Base-by-base conservation (phyloP, 2,329 filamentous ascomycete species). In the Hypomyces perniciosus region DNA sequence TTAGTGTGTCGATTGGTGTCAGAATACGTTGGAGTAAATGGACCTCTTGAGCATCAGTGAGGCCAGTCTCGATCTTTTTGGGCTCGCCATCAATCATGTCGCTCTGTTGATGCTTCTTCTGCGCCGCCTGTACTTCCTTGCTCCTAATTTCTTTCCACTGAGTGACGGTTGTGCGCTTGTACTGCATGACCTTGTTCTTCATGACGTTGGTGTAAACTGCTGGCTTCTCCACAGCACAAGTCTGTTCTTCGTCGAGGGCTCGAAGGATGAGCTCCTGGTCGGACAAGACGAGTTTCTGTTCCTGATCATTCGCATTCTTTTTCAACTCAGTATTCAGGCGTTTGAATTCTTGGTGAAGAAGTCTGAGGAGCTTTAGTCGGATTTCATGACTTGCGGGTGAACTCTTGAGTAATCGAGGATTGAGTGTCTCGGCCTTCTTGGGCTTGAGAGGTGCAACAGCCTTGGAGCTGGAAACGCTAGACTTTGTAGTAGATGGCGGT, bases 171-270 rank as follows among this genome's bases (percentile, higher is more conserved):
- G 95, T 91, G 55, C 85, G 86, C 62, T 86, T 89, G 63, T 90
- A 83, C 40, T 77, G 76, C 59, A 86, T 78, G 52, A 97, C 85
- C 33, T 83, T 83, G 57, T 90, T 87, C 63, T 91, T 95, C 65
- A 97, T 82, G 28, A 90, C 74, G 60, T 95, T 96, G 6, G 79
- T 74, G 62, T 99, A 99, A 29, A 97, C 81, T 0, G 78, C 69
- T 1, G 78, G 71, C 53, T 85, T 85, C 12, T 84, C 81, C 9
- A 74, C 75, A 1, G 90, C 90, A 6, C 82, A 72, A 34, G 80
- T 80, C 64, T 95, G 84, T 69, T 99, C 95, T 54, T 91, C 83
- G 57, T 92, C 86, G 1, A 92, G 71, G 1, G 83, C 81, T 54
- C 81, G 73, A 57, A 78, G 80, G 54, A 90, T 85, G 26, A 91